Evolutionary conservation across 495 filamentous ascomycete species (phyloP).

Genomic region (Tuber indicum): DNA sequence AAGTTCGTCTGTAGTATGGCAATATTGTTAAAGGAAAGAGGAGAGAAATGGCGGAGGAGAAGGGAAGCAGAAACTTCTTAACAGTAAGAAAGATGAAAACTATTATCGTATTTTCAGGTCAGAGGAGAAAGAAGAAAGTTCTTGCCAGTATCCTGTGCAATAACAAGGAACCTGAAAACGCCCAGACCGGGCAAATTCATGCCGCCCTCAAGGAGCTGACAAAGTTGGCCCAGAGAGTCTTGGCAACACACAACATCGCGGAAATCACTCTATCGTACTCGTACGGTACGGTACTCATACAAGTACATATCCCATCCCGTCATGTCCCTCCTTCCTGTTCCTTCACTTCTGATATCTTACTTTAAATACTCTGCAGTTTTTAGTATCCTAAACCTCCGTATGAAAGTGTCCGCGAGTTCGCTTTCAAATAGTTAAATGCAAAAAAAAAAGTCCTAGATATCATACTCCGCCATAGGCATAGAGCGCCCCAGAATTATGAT

Average conservation of each 20-base stretch:
- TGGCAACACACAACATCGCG: neutral
- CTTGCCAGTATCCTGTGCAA: neutral
- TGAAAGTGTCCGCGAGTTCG: neutral
- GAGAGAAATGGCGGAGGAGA: neutral
- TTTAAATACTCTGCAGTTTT: neutral
- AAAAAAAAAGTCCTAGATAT: neutral
- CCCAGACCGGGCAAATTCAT: neutral
- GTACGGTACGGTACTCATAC: too few relatives aligned
- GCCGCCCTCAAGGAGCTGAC: neutral
- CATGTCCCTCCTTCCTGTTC: neutral
- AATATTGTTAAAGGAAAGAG: neutral
- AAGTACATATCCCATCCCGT: neutral
- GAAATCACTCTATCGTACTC: neutral
- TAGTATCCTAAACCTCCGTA: neutral
- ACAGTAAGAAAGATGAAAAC: neutral
- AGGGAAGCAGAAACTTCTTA: neutral
- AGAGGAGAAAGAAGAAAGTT: neutral
- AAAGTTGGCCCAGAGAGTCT: neutral
- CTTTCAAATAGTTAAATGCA: neutral
- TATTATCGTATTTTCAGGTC: neutral
- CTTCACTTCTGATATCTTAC: neutral
- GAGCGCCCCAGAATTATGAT: neutral
- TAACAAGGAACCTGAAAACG: neutral
- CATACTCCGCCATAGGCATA: neutral
- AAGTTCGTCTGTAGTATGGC: neutral